These are phyloP conservation scores for Russula abietina DNA, from an alignment of 768 basidiomycete genomes.

Conservation along the genomic window DNA sequence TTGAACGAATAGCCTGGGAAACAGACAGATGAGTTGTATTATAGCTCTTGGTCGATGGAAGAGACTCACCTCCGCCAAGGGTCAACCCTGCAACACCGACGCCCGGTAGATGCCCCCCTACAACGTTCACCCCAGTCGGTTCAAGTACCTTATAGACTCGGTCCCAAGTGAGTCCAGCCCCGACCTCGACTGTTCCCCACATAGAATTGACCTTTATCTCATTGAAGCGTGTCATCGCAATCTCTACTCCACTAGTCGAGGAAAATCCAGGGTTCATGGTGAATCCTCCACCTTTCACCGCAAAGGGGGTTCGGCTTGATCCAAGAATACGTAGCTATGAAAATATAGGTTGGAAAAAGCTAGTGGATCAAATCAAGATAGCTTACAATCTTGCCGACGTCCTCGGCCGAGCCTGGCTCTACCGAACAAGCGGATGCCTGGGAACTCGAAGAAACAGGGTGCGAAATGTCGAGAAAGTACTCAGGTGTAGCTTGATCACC, in stretches of 20 bases:
- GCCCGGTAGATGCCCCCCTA: not conserved
- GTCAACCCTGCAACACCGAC: not conserved
- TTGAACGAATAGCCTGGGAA: too few species aligned
- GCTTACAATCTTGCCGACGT: conserved; percentile 21
- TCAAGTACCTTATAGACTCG: not conserved
- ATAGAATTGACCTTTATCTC: not conserved
- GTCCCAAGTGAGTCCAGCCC: not conserved
- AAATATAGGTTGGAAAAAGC: not conserved
- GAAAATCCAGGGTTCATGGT: not conserved
- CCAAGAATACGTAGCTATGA: not conserved
- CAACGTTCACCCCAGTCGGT: not conserved
- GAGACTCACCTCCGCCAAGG: conserved; percentile 21
- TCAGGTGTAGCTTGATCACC: conserved; percentile 7
- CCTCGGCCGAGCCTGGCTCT: conserved; percentile 21
- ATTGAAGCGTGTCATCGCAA: not conserved
- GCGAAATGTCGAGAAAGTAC: conserved; percentile 11
- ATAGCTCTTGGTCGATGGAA: not conserved
- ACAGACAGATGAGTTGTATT: too few species aligned
- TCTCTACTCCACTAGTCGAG: not conserved
- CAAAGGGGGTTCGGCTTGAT: not conserved
- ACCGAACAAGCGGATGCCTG: conserved; percentile 20
- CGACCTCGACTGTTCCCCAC: not conserved
- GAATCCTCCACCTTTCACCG: not conserved
- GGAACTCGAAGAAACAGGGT: conserved; percentile 3
- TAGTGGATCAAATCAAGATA: conserved; percentile 10